Conservation (phyloP, 2,329 filamentous ascomycete genomes). For the Aplosporella prunicola region DNA sequence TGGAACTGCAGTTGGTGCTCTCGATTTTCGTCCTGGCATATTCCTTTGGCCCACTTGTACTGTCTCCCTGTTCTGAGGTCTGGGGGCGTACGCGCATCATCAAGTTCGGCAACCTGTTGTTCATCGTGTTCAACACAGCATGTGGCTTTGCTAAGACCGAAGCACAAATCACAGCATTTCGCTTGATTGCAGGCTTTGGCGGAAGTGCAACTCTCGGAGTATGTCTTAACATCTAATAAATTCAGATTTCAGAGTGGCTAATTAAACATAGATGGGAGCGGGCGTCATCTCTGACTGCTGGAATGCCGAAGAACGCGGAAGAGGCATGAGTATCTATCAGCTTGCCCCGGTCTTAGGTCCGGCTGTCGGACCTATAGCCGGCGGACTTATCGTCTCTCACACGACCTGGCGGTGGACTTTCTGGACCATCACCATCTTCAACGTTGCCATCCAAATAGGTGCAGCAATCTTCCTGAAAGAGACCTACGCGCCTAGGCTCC, state of each 20-base stretch:
- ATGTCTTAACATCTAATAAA: slow-evolving; percentile 15
- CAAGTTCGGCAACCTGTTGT: slow-evolving; percentile 30
- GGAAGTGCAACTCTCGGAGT: slow-evolving; percentile 30
- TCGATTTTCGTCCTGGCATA: slow-evolving; percentile 33
- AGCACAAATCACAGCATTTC: slow-evolving; percentile 26
- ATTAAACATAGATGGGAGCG: slow-evolving; percentile 3
- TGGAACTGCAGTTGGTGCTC: slow-evolving; percentile 19
- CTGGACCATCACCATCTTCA: slow-evolving; percentile 38
- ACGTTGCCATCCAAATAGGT: slow-evolving; percentile 30
- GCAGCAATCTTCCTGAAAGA: slow-evolving; percentile 36
- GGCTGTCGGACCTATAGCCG: slow-evolving; percentile 55
- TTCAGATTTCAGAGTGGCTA: background rate
- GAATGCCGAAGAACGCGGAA: slow-evolving; percentile 51
- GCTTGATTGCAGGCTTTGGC: slow-evolving; percentile 29
- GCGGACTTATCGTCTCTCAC: slow-evolving; percentile 35
- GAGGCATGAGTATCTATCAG: slow-evolving; percentile 53
- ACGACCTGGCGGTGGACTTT: slow-evolving; percentile 42
- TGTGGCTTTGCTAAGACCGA: slow-evolving; percentile 30
- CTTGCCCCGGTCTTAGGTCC: slow-evolving; percentile 57
- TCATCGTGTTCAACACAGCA: slow-evolving; percentile 25
- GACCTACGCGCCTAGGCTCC: slow-evolving; percentile 35
- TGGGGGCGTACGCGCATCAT: slow-evolving; percentile 28
- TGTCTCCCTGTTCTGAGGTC: slow-evolving; percentile 28
- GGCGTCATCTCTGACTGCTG: slow-evolving; percentile 46
- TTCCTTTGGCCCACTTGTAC: slow-evolving; percentile 29